phyloP scores from a whole-genome alignment of 1,284 basidiomycete species.

The Amylostereum areolatum region DNA sequence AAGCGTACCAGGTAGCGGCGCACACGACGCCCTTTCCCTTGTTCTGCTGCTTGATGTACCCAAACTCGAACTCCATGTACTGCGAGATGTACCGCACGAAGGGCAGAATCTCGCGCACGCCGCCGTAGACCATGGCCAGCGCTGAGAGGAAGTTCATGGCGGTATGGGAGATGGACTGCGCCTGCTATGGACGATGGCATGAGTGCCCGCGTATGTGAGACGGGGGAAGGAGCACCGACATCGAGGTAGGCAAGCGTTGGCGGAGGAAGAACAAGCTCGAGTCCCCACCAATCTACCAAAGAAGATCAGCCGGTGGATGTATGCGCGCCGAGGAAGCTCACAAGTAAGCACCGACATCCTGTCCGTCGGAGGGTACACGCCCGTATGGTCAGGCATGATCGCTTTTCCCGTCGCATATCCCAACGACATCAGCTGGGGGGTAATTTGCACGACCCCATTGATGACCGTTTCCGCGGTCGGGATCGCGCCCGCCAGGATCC shows the following conservation, averaged over 20 bases:
- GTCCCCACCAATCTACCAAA: constrained; percentile 73
- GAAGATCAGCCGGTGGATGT: constrained; percentile 3
- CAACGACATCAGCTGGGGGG: constrained; percentile 69
- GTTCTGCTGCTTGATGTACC: constrained; percentile 55
- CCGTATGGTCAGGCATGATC: constrained; percentile 62
- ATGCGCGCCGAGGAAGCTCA: constrained; percentile 27
- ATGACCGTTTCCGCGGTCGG: constrained; percentile 69
- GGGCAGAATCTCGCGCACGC: constrained; percentile 70
- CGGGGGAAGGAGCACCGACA: constrained; percentile 30
- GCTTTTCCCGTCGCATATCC: constrained; percentile 69
- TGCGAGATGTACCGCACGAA: constrained; percentile 75
- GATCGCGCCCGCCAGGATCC: constrained; percentile 64
- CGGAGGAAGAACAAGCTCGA: constrained; percentile 67
- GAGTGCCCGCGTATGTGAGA: neutral
- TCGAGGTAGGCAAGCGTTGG: constrained; percentile 55
- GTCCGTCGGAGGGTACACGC: constrained; percentile 66
- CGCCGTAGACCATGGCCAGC: constrained; percentile 58
- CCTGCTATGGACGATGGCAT: constrained; percentile 27
- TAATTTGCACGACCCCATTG: constrained; percentile 61
- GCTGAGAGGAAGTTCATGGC: constrained; percentile 70
- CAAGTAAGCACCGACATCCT: constrained; percentile 75
- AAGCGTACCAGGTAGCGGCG: constrained; percentile 68
- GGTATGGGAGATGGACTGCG: constrained; percentile 54
- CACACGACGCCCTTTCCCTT: constrained; percentile 73
- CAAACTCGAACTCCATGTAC: constrained; percentile 69